phyloP scores from a whole-genome alignment of 2,329 filamentous ascomycete species.

The Paecilomyces formosus region DNA sequence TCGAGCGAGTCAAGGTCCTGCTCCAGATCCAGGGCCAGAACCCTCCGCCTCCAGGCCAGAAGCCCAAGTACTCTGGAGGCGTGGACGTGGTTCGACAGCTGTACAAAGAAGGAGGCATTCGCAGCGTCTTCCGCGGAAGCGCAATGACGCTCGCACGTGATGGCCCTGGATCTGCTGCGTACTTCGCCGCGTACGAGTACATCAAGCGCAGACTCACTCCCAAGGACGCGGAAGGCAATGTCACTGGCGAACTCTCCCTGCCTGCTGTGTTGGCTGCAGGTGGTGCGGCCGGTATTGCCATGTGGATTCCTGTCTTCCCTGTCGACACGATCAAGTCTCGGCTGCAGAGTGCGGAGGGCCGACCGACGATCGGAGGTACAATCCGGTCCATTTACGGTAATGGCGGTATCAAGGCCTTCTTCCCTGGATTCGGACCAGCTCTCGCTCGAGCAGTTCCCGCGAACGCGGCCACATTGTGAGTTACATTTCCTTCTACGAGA shows the following conservation, averaged over 20 bases:
- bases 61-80: slow-evolving; percentile 82
- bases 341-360: slow-evolving; percentile 83
- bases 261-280: slow-evolving; percentile 78
- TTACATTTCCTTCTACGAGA: slow-evolving; percentile 2
- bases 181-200: slow-evolving; percentile 96
- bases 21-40: slow-evolving; percentile 96
- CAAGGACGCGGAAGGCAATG: slow-evolving; percentile 65
- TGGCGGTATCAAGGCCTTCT: slow-evolving; percentile 86
- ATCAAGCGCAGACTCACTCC: slow-evolving; percentile 85
- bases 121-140: slow-evolving; percentile 85
- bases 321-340: slow-evolving; percentile 94
- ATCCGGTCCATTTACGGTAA: slow-evolving; percentile 73
- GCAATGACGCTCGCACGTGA: slow-evolving; percentile 89
- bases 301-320: slow-evolving; percentile 99
- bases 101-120: slow-evolving; percentile 82
- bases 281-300: slow-evolving; percentile 85
- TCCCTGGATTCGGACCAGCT: slow-evolving; percentile 91
- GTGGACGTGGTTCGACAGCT: slow-evolving; percentile 87
- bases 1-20: slow-evolving; percentile 97
- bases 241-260: slow-evolving; percentile 70
- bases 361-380: slow-evolving; percentile 70
- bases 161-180: slow-evolving; percentile 85
- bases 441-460: slow-evolving; percentile 89
- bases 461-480: slow-evolving; percentile 84
- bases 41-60: slow-evolving; percentile 74